These are phyloP conservation scores for Capsicum rhomboideum DNA, from an alignment of 257 asterid genomes.

Conservation along the genomic window DNA sequence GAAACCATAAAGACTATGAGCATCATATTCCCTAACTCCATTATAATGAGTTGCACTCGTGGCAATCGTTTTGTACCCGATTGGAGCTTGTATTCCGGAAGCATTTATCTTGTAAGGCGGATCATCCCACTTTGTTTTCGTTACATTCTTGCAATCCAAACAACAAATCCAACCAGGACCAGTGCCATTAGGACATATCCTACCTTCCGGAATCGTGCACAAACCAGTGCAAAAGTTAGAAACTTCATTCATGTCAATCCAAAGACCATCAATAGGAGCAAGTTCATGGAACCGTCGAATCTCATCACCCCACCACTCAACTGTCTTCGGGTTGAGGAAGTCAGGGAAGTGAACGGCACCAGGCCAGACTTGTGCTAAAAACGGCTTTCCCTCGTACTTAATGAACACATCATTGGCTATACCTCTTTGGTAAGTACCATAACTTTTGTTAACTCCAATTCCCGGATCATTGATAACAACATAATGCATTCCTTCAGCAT, in stretches of 20 bases:
- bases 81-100: constrained; percentile 58
- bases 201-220: constrained; percentile 63
- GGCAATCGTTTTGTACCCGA: constrained; percentile 87
- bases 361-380: constrained; percentile 93
- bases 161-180: constrained; percentile 95
- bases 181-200: constrained; percentile 67
- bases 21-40: constrained; percentile 84
- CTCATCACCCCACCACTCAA: constrained; percentile 90
- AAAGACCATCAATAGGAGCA: constrained; percentile 84
- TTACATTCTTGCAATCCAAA: constrained; percentile 77
- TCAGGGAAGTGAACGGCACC: constrained; percentile 96
- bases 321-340: constrained; percentile 76
- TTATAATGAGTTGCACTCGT: constrained; percentile 76
- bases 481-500: constrained; percentile 81
- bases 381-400: constrained; percentile 69
- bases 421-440: constrained; percentile 69
- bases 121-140: constrained; percentile 80
- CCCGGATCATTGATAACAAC: constrained; percentile 87
- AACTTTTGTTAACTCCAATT: constrained; percentile 59
- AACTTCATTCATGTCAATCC: constrained; percentile 96
- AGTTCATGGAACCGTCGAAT: constrained; percentile 74
- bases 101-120: constrained; percentile 96
- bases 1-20: constrained; percentile 86
- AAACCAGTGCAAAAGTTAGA: constrained; percentile 78
- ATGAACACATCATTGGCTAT: constrained; percentile 77